A percentile compares a stretch with the other conserved stretches of the same genome.
phyloP scores from a whole-genome alignment of 1,139 yeast species.

The Yamadazyma mexicana region DNA sequence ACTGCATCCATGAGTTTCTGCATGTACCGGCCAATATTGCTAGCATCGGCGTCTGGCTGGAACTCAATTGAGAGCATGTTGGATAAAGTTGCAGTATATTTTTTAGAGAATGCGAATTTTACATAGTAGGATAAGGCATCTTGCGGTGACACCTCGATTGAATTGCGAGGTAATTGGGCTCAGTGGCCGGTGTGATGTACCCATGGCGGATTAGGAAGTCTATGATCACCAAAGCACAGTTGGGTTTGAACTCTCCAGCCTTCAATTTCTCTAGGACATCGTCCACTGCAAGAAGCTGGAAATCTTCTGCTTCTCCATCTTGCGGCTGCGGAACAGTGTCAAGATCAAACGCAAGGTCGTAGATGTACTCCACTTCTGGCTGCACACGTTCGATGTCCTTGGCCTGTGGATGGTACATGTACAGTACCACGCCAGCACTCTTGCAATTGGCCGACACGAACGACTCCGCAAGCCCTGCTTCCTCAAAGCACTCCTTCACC shows the following conservation, averaged over 20 bases:
- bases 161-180: conserved; percentile 62
- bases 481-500: conserved; percentile 84
- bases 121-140: conserved; percentile 64
- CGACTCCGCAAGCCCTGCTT: conserved; percentile 70
- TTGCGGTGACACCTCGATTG: conserved; percentile 61
- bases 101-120: not conserved
- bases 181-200: conserved; percentile 56
- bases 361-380: conserved; percentile 85
- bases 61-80: not conserved
- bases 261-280: conserved; percentile 52
- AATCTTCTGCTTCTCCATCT: conserved; percentile 85
- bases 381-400: conserved; percentile 56
- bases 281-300: conserved; percentile 58
- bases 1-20: not conserved
- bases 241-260: conserved; percentile 76
- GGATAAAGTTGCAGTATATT: not conserved
- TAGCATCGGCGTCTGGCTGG: not conserved
- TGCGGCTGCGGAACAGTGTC: conserved; percentile 63
- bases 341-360: conserved; percentile 62
- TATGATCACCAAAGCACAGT: conserved; percentile 75
- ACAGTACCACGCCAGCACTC: conserved; percentile 69
- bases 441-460: conserved; percentile 47
- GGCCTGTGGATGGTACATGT: conserved; percentile 51
- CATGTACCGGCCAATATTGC: not conserved
- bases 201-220: conserved; percentile 90